Conservation (phyloP, 805 yeast species). For the Myxozyma melibiosi region DNA sequence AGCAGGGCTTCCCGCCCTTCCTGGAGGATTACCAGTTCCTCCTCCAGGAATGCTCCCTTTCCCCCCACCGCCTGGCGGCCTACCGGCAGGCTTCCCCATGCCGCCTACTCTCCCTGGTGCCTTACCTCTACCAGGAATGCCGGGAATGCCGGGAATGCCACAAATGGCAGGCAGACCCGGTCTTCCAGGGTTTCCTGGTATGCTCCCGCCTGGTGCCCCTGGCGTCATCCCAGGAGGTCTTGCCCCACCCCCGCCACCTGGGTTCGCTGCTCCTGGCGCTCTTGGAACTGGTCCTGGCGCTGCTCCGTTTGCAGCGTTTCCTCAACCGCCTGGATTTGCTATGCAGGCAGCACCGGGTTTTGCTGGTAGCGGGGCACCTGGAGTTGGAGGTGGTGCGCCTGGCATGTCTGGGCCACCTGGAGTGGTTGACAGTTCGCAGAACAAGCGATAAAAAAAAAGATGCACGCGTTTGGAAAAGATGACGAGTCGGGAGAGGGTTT, state of each 20-base stretch:
- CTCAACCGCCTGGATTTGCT: conserved; percentile 13
- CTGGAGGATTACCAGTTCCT: conserved; percentile 13
- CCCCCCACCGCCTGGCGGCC: conserved; percentile 13
- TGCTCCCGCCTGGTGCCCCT: not conserved
- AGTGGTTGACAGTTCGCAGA: too few species aligned
- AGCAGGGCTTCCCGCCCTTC: conserved; percentile 12
- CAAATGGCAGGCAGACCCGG: not conserved
- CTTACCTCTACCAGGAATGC: conserved; percentile 10
- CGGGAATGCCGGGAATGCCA: conserved; percentile 14
- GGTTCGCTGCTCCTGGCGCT: conserved; percentile 12
- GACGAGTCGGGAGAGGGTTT: too few species aligned
- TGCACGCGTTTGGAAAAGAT: too few species aligned
- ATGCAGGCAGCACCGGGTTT: conserved; percentile 1
- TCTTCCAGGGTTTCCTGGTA: not conserved
- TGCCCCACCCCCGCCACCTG: too few species aligned
- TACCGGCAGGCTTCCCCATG: not conserved
- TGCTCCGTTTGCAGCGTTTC: too few species aligned
- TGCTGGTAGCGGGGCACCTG: not conserved
- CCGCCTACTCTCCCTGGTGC: conserved; percentile 5
- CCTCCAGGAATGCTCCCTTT: conserved; percentile 24
- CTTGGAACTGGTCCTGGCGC: too few species aligned
- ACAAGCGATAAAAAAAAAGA: too few species aligned
- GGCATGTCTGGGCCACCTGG: too few species aligned
- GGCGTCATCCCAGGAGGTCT: conserved; percentile 1
- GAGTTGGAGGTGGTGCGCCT: not conserved